Percentiles rank a stretch among this genome's conserved stretches.
Evolutionary conservation across 2,329 filamentous ascomycete genomes (phyloP).

Genomic region (Metarhizium anisopliae): DNA sequence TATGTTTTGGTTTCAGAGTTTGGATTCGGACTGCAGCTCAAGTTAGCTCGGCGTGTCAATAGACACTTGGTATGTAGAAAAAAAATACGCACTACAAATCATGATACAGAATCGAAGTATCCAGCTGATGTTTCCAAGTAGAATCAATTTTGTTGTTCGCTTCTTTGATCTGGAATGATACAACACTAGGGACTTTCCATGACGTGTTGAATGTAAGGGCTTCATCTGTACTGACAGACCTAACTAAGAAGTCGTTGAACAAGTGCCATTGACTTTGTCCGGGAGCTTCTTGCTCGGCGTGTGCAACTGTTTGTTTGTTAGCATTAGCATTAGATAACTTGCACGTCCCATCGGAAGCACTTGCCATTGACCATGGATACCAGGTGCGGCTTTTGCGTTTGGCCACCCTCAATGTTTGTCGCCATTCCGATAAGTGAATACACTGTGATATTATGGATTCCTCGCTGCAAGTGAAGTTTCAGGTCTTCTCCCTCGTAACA

Average conservation of each 20-base stretch:
- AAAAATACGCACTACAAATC: constrained; percentile 43
- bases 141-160: constrained; percentile 76
- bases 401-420: constrained; percentile 77
- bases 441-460: constrained; percentile 71
- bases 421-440: constrained; percentile 90
- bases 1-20: constrained; percentile 40
- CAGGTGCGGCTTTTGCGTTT: constrained; percentile 80
- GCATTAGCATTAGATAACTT: background rate
- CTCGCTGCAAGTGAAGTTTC: constrained; percentile 67
- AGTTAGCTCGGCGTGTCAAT: constrained; percentile 6
- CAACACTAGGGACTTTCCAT: constrained; percentile 87
- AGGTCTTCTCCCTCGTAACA: constrained; percentile 92
- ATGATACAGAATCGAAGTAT: constrained; percentile 75
- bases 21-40: constrained; percentile 27
- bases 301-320: constrained; percentile 41
- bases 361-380: constrained; percentile 83
- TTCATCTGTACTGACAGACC: constrained; percentile 69
- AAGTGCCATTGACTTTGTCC: constrained; percentile 76
- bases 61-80: background rate
- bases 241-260: constrained; percentile 94
- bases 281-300: constrained; percentile 51
- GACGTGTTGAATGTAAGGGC: constrained; percentile 80
- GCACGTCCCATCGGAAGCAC: constrained; percentile 7
- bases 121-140: constrained; percentile 75
- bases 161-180: constrained; percentile 77